A percentile compares a stretch with the other conserved stretches of the same genome.
Conservation (phyloP, 805 yeast genomes). For the Lipomyces starkeyi region DNA sequence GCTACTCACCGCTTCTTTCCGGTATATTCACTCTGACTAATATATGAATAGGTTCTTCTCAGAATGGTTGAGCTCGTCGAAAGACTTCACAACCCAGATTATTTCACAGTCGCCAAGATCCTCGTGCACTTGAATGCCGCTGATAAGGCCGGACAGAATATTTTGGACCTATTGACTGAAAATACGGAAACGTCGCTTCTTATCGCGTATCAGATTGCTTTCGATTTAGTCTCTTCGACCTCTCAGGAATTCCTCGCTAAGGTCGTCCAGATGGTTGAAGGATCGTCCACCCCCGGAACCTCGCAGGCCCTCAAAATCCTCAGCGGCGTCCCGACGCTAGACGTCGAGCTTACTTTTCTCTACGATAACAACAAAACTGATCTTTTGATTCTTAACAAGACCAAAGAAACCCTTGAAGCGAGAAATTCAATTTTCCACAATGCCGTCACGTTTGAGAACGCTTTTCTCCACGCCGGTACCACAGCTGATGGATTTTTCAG, state of each 20-base stretch:
- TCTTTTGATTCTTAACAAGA: conserved; percentile 74
- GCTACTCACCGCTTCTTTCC: neutral
- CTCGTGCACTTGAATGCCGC: conserved; percentile 86
- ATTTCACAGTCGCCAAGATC: conserved; percentile 81
- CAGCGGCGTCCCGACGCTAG: conserved; percentile 93
- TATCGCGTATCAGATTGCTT: conserved; percentile 90
- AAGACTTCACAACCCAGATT: conserved; percentile 70
- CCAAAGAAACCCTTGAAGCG: conserved; percentile 84
- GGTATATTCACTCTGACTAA: neutral
- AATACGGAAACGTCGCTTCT: conserved; percentile 54
- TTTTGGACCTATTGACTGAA: conserved; percentile 60
- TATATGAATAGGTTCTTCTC: conserved; percentile 49
- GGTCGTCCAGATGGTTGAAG: conserved; percentile 47
- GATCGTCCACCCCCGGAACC: conserved; percentile 42
- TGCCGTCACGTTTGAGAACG: conserved; percentile 93
- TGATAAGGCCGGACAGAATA: conserved; percentile 68
- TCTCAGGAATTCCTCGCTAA: conserved; percentile 82
- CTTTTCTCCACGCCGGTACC: conserved; percentile 94
- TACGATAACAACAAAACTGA: conserved; percentile 88
- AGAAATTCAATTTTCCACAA: conserved; percentile 93
- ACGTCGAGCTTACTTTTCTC: conserved; percentile 85
- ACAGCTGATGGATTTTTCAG: conserved; percentile 93
- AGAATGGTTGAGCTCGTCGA: conserved; percentile 67
- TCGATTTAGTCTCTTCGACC: conserved; percentile 89
- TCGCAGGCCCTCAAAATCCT: conserved; percentile 66